Evolutionary conservation across 2,329 filamentous ascomycete genomes (phyloP), one percentile per base, ranked within the genome.

Genomic region (Orbilia ellipsospora): DNA sequence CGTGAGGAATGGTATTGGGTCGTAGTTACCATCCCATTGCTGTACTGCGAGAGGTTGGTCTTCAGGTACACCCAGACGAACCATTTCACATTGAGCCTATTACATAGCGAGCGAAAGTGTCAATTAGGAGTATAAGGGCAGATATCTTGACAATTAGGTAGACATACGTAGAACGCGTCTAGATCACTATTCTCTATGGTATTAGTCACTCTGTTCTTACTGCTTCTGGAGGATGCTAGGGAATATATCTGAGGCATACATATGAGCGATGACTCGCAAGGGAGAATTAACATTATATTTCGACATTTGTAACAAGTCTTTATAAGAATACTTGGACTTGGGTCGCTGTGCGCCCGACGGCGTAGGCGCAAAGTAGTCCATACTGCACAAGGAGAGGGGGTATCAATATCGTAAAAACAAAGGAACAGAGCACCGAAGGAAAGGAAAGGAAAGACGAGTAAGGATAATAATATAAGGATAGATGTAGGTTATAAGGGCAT

Each of bases 21-120:
- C 20, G 50, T 28, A 56, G 42, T 79, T 83, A 90, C 79, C 79
- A 51, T 77, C 76, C 92, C 92, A 98, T 85, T 98, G 94, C 81
- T 96, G 94, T 18, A 99, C 95, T 0, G 93, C 95, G 23, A 99
- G 87, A 8, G 95, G 95, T 78, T 89, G 87, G 69, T 93, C 88
- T 76, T 92, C 89, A 13, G 90, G 85, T 10, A 92, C 84, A 12
- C 89, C 90, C 52, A 98, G 86, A 6, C 95, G 89, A 8, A 97
- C 89, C 87, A 94, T 96, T 83, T 99, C 95, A 81, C 93, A 97
- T 84, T 99, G 95, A 2, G 92, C 91, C 79, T 80, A 28, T 12
- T 16, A 36, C 10, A 10, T 7, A 7, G 31, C 12, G 40, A 18
- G 42, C 44, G 51, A 54, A 61, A 55, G 2, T 44, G 26, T 62